phyloP scores from a whole-genome alignment of 371 early-diverging fungal genomes.

The Blakeslea trispora region DNA sequence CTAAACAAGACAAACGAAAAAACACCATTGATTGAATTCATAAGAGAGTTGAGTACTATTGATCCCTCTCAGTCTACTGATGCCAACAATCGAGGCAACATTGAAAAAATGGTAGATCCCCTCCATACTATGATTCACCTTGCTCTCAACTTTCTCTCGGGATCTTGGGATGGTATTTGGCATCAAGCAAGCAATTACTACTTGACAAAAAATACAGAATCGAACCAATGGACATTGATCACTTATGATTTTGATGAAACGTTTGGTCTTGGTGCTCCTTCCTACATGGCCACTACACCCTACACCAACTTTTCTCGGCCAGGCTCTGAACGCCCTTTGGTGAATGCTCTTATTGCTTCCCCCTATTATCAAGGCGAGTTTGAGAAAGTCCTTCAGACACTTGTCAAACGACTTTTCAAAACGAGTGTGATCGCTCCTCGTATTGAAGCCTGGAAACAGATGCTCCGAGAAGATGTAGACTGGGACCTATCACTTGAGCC shows the following conservation, averaged over 20 bases:
- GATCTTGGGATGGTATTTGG: slow-evolving; percentile 55
- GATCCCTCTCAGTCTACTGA: slow-evolving; percentile 27
- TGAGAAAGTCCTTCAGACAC: slow-evolving; percentile 43
- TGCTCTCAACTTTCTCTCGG: slow-evolving; percentile 51
- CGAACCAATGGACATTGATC: slow-evolving; percentile 49
- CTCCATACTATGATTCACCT: slow-evolving; percentile 43
- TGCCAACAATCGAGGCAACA: slow-evolving; percentile 27
- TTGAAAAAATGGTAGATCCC: slow-evolving; percentile 36
- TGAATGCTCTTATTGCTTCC: slow-evolving; percentile 39
- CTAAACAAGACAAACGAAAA: slow-evolving; percentile 22
- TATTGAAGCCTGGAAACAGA: slow-evolving; percentile 42
- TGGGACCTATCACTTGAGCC: slow-evolving; percentile 39
- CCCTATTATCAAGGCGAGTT: slow-evolving; percentile 44
- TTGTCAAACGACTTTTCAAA: slow-evolving; percentile 52
- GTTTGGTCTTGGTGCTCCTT: slow-evolving; percentile 42
- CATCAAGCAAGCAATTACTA: slow-evolving; percentile 52
- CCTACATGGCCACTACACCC: slow-evolving; percentile 35
- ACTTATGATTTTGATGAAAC: slow-evolving; percentile 61
- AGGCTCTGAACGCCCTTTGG: slow-evolving; percentile 35
- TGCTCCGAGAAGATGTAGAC: slow-evolving; percentile 52
- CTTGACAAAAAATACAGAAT: slow-evolving; percentile 41
- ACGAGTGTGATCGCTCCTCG: slow-evolving; percentile 47
- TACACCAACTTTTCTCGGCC: slow-evolving; percentile 38
- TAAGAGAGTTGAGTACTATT: slow-evolving; percentile 23
- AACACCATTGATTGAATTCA: slow-evolving; percentile 30